Evolutionary conservation across 2,329 filamentous ascomycete species (phyloP).

Genomic region (Tolypocladium pustulatum): DNA sequence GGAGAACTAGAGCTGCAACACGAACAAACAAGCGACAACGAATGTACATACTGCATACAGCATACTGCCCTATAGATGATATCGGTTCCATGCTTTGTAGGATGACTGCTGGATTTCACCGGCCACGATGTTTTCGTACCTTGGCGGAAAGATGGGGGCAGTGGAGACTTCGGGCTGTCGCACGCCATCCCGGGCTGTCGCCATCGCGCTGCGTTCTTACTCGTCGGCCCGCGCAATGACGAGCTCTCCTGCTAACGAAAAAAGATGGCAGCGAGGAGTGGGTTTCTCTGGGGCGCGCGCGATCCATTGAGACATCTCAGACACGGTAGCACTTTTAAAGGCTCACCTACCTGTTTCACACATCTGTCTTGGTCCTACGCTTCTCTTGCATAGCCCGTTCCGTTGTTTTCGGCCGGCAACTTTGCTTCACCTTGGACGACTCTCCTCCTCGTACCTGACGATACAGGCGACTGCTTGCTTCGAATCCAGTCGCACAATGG

Average conservation of each 20-base stretch:
- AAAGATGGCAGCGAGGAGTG: not conserved
- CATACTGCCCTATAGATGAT: not conserved
- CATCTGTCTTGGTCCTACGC: not conserved
- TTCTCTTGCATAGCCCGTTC: no score
- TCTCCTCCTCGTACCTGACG: not conserved
- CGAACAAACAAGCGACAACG: not conserved
- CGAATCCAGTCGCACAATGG: slow-evolving; percentile 4
- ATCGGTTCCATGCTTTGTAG: not conserved
- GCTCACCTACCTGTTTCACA: not conserved
- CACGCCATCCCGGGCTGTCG: slow-evolving; percentile 10
- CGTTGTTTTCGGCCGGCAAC: no score
- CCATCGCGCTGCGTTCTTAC: slow-evolving; percentile 10
- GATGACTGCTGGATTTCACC: no score
- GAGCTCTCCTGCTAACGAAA: not conserved
- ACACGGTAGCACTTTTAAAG: not conserved
- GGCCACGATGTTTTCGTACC: not conserved
- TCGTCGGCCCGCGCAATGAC: slow-evolving; percentile 2
- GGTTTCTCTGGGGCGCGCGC: not conserved
- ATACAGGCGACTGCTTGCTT: not conserved
- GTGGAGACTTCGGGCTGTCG: slow-evolving; percentile 10
- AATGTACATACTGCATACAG: not conserved
- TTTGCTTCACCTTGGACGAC: not conserved
- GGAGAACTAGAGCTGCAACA: not conserved
- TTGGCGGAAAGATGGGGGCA: not conserved
- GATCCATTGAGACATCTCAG: not conserved